Evolutionary conservation across 2,329 filamentous ascomycete species (phyloP).

Genomic region (Penicillium sp.): DNA sequence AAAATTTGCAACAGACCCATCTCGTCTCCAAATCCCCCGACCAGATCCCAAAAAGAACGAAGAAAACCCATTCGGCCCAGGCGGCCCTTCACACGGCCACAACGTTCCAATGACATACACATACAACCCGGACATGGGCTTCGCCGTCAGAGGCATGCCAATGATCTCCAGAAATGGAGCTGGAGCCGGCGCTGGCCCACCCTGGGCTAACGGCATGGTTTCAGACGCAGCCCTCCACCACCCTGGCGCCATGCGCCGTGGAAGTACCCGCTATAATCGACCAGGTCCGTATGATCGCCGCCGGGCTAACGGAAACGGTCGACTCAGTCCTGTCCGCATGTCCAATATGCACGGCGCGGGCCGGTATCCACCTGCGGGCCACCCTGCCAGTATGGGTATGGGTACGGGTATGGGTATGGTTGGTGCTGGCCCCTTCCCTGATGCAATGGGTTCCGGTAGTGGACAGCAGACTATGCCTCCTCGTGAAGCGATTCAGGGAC

Average conservation of each 20-base stretch:
- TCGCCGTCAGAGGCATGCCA: conserved; percentile 38
- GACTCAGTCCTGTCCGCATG: conserved; percentile 36
- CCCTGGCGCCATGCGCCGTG: conserved; percentile 70
- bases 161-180: conserved; percentile 38
- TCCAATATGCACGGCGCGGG: conserved; percentile 1
- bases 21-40: conserved; percentile 89
- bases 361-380: conserved; percentile 30
- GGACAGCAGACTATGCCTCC: conserved; percentile 77
- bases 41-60: conserved; percentile 73
- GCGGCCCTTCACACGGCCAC: conserved; percentile 89
- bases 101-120: conserved; percentile 72
- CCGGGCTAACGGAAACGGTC: conserved; percentile 24
- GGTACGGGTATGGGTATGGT: too few species aligned
- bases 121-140: conserved; percentile 34
- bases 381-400: conserved; percentile 48
- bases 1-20: conserved; percentile 89
- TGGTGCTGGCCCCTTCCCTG: conserved; percentile 51
- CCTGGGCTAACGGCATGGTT: conserved; percentile 38
- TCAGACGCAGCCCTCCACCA: conserved; percentile 56
- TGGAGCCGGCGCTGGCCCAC: too few species aligned
- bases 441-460: conserved; percentile 63
- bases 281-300: conserved; percentile 54
- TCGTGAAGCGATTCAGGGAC: conserved; percentile 86
- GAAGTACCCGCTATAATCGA: conserved; percentile 62
- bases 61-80: conserved; percentile 52